Conservation (phyloP, 176 grass and related monocot genomes). For the Ampelocalamus luodianensis region DNA sequence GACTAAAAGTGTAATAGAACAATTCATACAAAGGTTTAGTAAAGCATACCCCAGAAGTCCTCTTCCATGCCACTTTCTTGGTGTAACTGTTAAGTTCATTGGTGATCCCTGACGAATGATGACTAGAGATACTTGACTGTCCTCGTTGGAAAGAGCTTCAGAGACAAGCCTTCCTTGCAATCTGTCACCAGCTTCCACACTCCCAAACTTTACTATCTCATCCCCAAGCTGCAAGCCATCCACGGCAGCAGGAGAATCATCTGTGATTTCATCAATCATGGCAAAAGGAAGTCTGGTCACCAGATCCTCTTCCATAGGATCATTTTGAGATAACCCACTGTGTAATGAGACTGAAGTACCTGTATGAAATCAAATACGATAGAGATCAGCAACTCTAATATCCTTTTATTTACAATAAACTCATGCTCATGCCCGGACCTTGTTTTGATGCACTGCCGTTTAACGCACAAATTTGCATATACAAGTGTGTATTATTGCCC, state of each 20-base stretch:
- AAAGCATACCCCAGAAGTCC: conserved; percentile 82
- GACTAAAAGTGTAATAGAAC: neutral
- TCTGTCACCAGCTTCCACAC: conserved; percentile 68
- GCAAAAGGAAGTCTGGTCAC: conserved; percentile 77
- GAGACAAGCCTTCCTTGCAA: conserved; percentile 75
- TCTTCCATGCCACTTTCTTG: conserved; percentile 82
- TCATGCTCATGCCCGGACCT: neutral
- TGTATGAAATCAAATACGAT: conserved; percentile 41
- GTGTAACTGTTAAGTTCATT: conserved; percentile 73
- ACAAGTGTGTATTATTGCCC: neutral
- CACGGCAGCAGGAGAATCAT: conserved; percentile 74
- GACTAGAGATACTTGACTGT: conserved; percentile 56
- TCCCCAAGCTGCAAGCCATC: conserved; percentile 87
- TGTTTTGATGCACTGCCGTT: neutral
- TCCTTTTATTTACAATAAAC: neutral
- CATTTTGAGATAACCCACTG: conserved; percentile 54
- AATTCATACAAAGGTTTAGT: conserved; percentile 1
- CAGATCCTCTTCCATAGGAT: conserved; percentile 64
- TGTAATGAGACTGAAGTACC: conserved; percentile 39
- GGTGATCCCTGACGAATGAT: conserved; percentile 65
- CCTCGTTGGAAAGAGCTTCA: conserved; percentile 72
- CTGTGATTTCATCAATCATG: conserved; percentile 84
- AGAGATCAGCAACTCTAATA: conserved; percentile 23
- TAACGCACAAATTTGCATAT: neutral
- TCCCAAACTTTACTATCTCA: conserved; percentile 92